Conservation (phyloP, 805 yeast species). For the Saccharomycopsis sp. region DNA sequence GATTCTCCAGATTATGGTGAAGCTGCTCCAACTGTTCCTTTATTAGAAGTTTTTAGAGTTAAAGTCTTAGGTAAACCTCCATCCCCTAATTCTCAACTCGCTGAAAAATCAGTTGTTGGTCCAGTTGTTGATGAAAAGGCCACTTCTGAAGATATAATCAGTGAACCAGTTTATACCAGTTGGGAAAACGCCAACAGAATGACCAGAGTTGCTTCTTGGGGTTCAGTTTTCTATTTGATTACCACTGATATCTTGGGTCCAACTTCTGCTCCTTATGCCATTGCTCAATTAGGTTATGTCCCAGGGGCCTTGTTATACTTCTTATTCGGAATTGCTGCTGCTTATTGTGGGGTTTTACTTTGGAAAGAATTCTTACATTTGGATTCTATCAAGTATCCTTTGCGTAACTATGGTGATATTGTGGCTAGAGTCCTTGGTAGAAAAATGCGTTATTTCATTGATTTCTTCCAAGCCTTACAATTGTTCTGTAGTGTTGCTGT, state of each 20-base stretch:
- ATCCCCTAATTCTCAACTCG: no score
- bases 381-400: conserved; percentile 34
- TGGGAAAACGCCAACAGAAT: conserved; percentile 7
- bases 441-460: conserved; percentile 25
- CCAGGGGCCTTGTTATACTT: conserved; percentile 34
- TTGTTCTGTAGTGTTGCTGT: conserved; percentile 35
- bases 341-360: conserved; percentile 31
- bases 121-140: neutral
- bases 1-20: conserved; percentile 7
- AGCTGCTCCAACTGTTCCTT: conserved; percentile 9
- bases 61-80: conserved; percentile 5
- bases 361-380: conserved; percentile 28
- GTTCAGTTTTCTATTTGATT: conserved; percentile 34
- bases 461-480: conserved; percentile 31
- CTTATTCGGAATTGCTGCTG: conserved; percentile 32
- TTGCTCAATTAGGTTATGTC: conserved; percentile 34
- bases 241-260: conserved; percentile 42
- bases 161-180: neutral
- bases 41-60: conserved; percentile 1
- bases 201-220: conserved; percentile 10
- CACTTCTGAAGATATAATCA: neutral
- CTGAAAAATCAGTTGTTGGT: neutral
- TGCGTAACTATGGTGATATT: conserved; percentile 33
- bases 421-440: conserved; percentile 31
- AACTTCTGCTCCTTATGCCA: conserved; percentile 35